A percentile compares a stretch with the other conserved stretches of the same genome.
Conservation (phyloP, 352 stramenopile genomes). For the Lagenidium giganteum region DNA sequence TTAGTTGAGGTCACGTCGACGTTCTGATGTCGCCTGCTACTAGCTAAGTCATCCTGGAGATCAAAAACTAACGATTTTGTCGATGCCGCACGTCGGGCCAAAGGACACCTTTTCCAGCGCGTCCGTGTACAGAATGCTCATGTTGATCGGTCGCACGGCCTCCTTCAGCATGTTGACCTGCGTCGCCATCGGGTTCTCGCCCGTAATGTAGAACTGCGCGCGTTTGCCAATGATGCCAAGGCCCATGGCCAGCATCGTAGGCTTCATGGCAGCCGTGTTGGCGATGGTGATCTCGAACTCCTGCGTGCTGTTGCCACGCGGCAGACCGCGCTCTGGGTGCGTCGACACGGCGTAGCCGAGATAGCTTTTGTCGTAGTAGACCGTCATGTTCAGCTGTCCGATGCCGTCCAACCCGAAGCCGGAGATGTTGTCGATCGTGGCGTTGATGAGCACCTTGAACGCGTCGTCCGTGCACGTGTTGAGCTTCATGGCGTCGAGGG, state of each 20-base stretch:
- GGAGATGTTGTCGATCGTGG: slow-evolving; percentile 40
- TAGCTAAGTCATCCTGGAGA: too few relatives aligned
- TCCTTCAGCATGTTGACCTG: slow-evolving; percentile 29
- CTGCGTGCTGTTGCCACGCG: slow-evolving; percentile 35
- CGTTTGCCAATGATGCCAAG: slow-evolving; percentile 24
- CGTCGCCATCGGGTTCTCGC: slow-evolving; percentile 43
- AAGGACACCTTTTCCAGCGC: slow-evolving; percentile 28
- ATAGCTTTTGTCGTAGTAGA: slow-evolving; percentile 63
- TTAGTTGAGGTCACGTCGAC: too few relatives aligned
- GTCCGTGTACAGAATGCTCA: slow-evolving; percentile 60
- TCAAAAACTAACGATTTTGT: too few relatives aligned
- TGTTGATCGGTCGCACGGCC: slow-evolving; percentile 42
- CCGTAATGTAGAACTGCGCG: slow-evolving; percentile 49
- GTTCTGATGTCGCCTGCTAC: too few relatives aligned
- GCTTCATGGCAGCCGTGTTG: slow-evolving; percentile 17
- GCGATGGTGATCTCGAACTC: slow-evolving; percentile 40
- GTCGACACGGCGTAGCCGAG: slow-evolving; percentile 52
- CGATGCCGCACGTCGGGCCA: slow-evolving; percentile 12
- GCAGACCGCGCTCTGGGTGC: slow-evolving; percentile 16
- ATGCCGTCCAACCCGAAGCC: slow-evolving; percentile 48
- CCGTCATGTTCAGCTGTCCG: slow-evolving; percentile 56
- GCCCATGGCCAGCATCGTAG: slow-evolving; percentile 32
- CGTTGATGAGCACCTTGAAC: slow-evolving; percentile 59
- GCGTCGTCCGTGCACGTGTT: slow-evolving; percentile 30
- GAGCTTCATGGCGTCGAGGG: slow-evolving; percentile 54